Base-by-base conservation (phyloP, 768 basidiomycete genomes). In the Arthromyces matolae region DNA sequence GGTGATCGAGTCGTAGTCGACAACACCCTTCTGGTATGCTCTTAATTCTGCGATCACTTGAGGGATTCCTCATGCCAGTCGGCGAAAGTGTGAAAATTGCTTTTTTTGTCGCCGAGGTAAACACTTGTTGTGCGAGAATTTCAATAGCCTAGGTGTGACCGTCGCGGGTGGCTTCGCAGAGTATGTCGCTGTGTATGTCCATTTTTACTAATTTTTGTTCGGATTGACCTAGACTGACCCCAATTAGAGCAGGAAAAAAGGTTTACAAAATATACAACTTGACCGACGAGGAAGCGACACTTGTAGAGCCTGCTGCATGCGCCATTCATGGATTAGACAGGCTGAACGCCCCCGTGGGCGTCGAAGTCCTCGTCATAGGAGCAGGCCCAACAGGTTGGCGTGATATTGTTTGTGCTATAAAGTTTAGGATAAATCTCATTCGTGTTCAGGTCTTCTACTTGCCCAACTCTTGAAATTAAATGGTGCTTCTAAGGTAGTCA, bases 251-350 rank as follows among this genome's bases (percentile, higher is more conserved):
- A 86, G 85, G 55, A 72, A 78, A 48, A 75, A 87, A 86, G 59
- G 71, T 84, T 12, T 88, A 81, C 75, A 83, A 84, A 65, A 83
- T 89, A 57, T 67, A 79, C 63, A 87, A 90, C 64, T 71, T 89
- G 40, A 76, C 80, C 8, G 85, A 88, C 57, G 83, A 86, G 59
- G 86, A 89, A 51, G 82, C 86, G 0, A 86, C 84, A 3, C 75
- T 90, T 8, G 68, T 89, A 28, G 87, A 89, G 57, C 88, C 87
- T 7, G 83, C 86, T 5, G 79, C 87, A 5, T 90, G 87, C 56
- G 88, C 86, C 24, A 75, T 90, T 31, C 87, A 90, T 65, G 87
- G 87, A 8, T 77, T 86, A 53, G 87, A 90, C 66, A 84, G 83
- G 60, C 75, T 90, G 31, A 74, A 71, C 51, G 77, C 83, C 6